These are phyloP conservation scores for Gigaspora rosea DNA, from an alignment of 192 early-diverging fungal genomes.

Conservation along the genomic window DNA sequence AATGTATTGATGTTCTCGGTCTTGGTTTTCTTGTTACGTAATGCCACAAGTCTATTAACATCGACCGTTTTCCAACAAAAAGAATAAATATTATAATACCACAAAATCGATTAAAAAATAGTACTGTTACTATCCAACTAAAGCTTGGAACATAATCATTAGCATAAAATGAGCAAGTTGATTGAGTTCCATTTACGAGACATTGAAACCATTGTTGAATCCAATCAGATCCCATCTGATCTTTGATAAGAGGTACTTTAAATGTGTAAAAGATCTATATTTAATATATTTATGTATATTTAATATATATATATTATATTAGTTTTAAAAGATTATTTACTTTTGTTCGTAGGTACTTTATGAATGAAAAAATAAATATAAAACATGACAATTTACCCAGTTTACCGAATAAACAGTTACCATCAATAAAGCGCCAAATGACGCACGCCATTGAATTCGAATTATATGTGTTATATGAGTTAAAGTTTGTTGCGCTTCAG, in stretches of 20 bases:
- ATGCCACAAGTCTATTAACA: neutral
- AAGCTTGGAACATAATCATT: neutral
- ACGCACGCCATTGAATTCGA: slow-evolving; percentile 21
- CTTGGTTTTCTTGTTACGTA: neutral
- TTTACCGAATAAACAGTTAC: neutral
- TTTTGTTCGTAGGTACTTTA: no score
- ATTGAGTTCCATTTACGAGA: neutral
- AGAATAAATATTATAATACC: slow-evolving; percentile 22
- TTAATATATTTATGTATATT: no score
- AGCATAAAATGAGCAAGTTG: neutral
- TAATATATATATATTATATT: no score
- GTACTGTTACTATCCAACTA: neutral
- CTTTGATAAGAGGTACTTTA: neutral
- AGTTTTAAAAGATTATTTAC: no score
- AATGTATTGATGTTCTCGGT: neutral
- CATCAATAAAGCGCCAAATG: slow-evolving; percentile 24
- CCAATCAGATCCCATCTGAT: neutral
- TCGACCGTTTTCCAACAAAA: neutral
- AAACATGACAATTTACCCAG: slow-evolving; percentile 1
- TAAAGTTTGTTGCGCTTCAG: neutral
- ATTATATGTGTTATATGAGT: neutral
- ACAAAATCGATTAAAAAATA: neutral
- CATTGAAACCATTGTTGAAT: neutral
- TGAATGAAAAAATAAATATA: no score
- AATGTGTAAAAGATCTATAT: neutral